Conservation (phyloP, 129 eudicot species). For the Chrysanthemum lavandulifolium region DNA sequence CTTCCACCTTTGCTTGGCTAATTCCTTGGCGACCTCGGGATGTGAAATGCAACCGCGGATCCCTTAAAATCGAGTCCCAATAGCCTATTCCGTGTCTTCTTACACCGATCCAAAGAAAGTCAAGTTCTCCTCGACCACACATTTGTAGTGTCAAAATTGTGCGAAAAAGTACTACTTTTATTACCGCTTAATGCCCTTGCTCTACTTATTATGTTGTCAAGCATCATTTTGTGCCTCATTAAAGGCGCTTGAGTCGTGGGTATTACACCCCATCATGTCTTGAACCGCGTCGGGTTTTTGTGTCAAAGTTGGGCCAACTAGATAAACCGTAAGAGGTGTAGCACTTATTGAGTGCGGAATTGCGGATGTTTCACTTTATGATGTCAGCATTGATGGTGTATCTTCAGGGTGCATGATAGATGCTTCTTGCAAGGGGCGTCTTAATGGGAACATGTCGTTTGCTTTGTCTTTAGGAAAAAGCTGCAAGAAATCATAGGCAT, state of each 20-base stretch:
- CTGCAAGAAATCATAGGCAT: too few relatives aligned
- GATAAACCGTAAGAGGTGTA: too few relatives aligned
- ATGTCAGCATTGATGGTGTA: conserved; percentile 4
- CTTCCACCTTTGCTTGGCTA: too few relatives aligned
- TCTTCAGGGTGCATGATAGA: conserved; percentile 30
- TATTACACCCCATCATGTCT: too few relatives aligned
- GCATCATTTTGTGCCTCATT: conserved; percentile 56
- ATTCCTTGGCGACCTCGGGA: too few relatives aligned
- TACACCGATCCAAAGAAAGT: conserved; percentile 80
- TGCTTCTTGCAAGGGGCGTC: conserved; percentile 16
- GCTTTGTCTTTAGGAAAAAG: conserved; percentile 47
- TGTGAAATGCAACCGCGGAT: too few relatives aligned
- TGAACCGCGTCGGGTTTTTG: too few relatives aligned
- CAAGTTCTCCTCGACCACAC: conserved; percentile 83
- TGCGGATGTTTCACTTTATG: conserved; percentile 25
- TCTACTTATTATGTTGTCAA: conserved; percentile 52
- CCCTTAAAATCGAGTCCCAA: too few relatives aligned
- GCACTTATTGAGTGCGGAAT: conserved; percentile 25
- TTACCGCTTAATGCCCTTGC: conserved; percentile 49
- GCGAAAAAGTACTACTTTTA: conserved; percentile 35
- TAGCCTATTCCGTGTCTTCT: too few relatives aligned
- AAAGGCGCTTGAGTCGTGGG: too few relatives aligned
- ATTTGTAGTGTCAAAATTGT: conserved; percentile 33
- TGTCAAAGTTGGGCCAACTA: too few relatives aligned
- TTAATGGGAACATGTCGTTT: conserved; percentile 13